These are phyloP conservation scores for Yarrowia sp. DNA, from an alignment of 805 yeast species.

Conservation along the genomic window DNA sequence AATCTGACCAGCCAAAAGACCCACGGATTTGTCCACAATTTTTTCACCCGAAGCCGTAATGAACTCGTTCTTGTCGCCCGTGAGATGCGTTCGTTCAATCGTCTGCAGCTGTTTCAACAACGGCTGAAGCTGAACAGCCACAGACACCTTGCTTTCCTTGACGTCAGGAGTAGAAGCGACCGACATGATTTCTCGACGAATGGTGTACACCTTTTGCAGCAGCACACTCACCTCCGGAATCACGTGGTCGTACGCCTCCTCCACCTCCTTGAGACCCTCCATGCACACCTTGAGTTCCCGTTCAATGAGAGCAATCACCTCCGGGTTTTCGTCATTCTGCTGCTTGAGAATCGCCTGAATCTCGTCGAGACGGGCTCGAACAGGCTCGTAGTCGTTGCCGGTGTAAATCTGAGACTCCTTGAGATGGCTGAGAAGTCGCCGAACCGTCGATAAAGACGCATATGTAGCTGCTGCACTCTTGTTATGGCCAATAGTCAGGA, in stretches of 20 bases:
- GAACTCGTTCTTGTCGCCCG: constrained; percentile 49
- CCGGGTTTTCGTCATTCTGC: constrained; percentile 47
- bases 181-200: constrained; percentile 62
- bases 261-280: constrained; percentile 55
- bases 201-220: constrained; percentile 58
- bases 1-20: constrained; percentile 35
- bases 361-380: constrained; percentile 67
- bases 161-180: constrained; percentile 46
- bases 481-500: constrained; percentile 87
- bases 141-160: constrained; percentile 24
- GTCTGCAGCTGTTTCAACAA: constrained; percentile 44
- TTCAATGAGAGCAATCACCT: constrained; percentile 60
- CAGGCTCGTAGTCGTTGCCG: constrained; percentile 76
- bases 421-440: constrained; percentile 77
- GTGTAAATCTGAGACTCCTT: constrained; percentile 81
- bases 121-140: constrained; percentile 38
- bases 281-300: constrained; percentile 65
- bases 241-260: constrained; percentile 53
- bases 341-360: constrained; percentile 59
- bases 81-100: constrained; percentile 50
- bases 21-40: constrained; percentile 16
- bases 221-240: constrained; percentile 50
- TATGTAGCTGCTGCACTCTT: constrained; percentile 92
- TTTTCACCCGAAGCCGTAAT: constrained; percentile 35
- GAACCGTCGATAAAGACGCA: constrained; percentile 83